A percentile compares a stretch with the other conserved stretches of the same genome.
Evolutionary conservation across 257 asterid genomes (phyloP).

Genomic region (Handroanthus guayacan): DNA sequence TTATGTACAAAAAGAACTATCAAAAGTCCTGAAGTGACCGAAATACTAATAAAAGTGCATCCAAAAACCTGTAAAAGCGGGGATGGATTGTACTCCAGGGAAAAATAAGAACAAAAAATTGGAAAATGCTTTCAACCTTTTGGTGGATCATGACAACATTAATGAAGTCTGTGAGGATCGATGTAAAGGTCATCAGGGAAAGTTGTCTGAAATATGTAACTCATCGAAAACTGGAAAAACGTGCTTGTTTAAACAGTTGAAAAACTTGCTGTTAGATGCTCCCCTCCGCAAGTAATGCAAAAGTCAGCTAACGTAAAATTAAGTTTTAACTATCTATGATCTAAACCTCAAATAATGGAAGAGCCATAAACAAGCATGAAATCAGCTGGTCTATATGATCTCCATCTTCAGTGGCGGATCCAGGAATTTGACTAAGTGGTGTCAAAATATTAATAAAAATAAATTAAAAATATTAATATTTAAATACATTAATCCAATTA

Average conservation of each 20-base stretch:
- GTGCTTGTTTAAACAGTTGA: slow-evolving; percentile 81
- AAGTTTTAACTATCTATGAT: slow-evolving; percentile 16
- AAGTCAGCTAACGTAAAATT: slow-evolving; percentile 37
- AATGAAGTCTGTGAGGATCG: slow-evolving; percentile 16
- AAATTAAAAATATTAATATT: too few species aligned
- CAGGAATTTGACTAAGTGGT: too few species aligned
- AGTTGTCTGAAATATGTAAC: slow-evolving; percentile 48
- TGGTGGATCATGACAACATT: slow-evolving; percentile 19
- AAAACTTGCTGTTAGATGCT: slow-evolving; percentile 91
- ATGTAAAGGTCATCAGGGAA: slow-evolving; percentile 12
- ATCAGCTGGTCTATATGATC: slow-evolving; percentile 88
- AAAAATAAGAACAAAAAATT: neutral
- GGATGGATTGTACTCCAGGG: neutral
- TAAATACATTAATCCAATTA: too few species aligned
- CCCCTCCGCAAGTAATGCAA: slow-evolving; percentile 76
- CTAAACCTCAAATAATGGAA: slow-evolving; percentile 86
- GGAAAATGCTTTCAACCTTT: slow-evolving; percentile 7
- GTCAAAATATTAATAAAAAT: too few species aligned
- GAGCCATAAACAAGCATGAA: slow-evolving; percentile 83
- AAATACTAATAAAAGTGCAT: neutral
- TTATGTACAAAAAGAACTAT: neutral
- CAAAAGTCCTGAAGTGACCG: slow-evolving; percentile 2
- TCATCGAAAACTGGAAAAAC: slow-evolving; percentile 81
- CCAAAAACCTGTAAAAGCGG: slow-evolving; percentile 9
- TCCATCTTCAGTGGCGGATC: too few species aligned